Conservation (phyloP, 352 stramenopile genomes). For the Elongisporangium anandrum region DNA sequence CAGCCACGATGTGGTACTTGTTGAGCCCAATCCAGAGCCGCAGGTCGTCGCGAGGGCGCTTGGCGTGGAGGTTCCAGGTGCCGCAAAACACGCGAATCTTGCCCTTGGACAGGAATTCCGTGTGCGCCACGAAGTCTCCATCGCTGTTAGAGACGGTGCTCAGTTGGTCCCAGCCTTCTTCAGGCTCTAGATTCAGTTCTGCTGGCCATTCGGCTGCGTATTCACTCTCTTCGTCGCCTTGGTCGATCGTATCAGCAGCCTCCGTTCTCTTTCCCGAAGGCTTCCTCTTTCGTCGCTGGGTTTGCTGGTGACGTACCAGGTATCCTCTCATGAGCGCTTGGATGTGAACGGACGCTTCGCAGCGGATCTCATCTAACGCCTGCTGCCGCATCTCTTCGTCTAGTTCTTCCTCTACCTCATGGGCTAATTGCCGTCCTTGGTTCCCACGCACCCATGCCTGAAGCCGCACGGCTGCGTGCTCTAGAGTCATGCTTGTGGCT, state of each 20-base stretch:
- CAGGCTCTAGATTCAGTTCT: conserved; percentile 41
- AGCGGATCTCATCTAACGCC: conserved; percentile 30
- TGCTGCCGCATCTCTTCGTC: conserved; percentile 37
- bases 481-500: conserved; percentile 1
- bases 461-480: conserved; percentile 36
- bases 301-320: conserved; percentile 13
- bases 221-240: conserved; percentile 16
- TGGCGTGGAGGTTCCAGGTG: conserved; percentile 86
- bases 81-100: conserved; percentile 71
- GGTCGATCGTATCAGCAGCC: not conserved
- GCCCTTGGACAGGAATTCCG: conserved; percentile 32
- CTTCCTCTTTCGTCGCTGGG: conserved; percentile 6
- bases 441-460: conserved; percentile 30
- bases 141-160: conserved; percentile 16
- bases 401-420: conserved; percentile 11
- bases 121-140: conserved; percentile 25
- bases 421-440: conserved; percentile 18
- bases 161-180: conserved; percentile 52
- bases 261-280: conserved; percentile 3
- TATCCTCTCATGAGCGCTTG: conserved; percentile 35
- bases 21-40: conserved; percentile 67
- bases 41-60: conserved; percentile 57
- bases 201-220: conserved; percentile 38
- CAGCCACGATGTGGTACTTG: conserved; percentile 82
- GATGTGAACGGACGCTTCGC: conserved; percentile 31